Percentiles rank a stretch among this genome's conserved stretches.
Evolutionary conservation across 345 rosid genomes (phyloP).

Genomic region (Euclidium syriacum): DNA sequence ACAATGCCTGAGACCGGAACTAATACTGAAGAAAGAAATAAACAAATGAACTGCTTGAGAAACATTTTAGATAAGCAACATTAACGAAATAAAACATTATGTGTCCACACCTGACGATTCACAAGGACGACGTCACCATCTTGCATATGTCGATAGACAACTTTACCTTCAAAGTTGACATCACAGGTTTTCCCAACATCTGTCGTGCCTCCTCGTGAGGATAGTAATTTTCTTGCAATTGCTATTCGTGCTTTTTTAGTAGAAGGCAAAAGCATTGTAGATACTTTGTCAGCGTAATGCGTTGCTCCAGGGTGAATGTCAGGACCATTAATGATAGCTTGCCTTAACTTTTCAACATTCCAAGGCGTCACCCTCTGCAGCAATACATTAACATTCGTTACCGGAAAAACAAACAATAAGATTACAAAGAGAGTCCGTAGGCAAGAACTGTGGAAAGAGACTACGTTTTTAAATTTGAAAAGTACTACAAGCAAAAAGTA

Average conservation of each 20-base stretch:
- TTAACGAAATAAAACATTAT: not conserved
- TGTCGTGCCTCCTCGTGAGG: slow-evolving; percentile 64
- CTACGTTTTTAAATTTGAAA: not conserved
- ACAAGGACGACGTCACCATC: slow-evolving; percentile 96
- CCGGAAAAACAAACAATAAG: slow-evolving; percentile 1
- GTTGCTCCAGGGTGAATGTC: slow-evolving; percentile 91
- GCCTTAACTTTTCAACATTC: slow-evolving; percentile 68
- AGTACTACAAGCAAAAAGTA: not conserved
- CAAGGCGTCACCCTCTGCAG: slow-evolving; percentile 88
- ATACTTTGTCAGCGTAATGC: slow-evolving; percentile 67
- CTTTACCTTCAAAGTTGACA: slow-evolving; percentile 68
- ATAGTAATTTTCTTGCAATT: slow-evolving; percentile 66
- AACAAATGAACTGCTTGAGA: not conserved
- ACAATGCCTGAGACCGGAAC: not conserved
- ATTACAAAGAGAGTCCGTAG: not conserved
- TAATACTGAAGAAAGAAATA: not conserved
- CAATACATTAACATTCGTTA: slow-evolving; percentile 6
- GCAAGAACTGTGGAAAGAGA: slow-evolving; percentile 1
- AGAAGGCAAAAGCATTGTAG: slow-evolving; percentile 47
- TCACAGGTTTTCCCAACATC: slow-evolving; percentile 60
- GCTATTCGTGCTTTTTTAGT: slow-evolving; percentile 52
- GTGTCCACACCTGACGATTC: slow-evolving; percentile 79
- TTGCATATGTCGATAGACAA: slow-evolving; percentile 76
- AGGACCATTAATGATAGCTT: slow-evolving; percentile 80
- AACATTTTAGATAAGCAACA: not conserved